These are phyloP conservation scores for Saccharomyces hybrid DNA, from an alignment of 1,139 yeast genomes.

Conservation along the genomic window DNA sequence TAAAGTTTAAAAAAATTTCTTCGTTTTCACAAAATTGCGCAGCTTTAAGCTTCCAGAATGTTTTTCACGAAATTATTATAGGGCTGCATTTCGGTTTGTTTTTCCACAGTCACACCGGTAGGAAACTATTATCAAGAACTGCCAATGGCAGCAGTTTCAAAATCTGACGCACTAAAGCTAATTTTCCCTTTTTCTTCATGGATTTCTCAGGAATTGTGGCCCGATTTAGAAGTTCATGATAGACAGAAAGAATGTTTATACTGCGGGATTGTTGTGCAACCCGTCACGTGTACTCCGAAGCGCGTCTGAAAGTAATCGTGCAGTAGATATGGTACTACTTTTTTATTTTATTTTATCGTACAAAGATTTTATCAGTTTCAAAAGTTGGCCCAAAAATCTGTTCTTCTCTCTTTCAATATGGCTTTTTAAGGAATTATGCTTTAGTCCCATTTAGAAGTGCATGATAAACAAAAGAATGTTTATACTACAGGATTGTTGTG, in stretches of 20 bases:
- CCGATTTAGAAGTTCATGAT: no score
- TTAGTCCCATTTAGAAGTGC: neutral
- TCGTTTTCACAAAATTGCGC: neutral
- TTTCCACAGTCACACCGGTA: neutral
- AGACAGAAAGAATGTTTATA: neutral
- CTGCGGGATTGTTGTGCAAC: neutral
- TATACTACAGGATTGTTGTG: neutral
- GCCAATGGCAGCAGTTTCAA: neutral
- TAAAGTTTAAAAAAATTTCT: neutral
- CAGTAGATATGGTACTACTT: neutral
- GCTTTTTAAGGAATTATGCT: neutral
- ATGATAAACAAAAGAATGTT: no score
- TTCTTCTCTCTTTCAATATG: neutral
- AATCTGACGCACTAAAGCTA: neutral
- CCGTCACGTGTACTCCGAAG: neutral
- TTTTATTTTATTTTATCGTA: neutral
- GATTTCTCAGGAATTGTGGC: neutral
- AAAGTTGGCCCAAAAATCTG: neutral
- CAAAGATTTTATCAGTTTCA: neutral
- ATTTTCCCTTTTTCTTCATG: neutral
- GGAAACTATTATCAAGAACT: neutral
- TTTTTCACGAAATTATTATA: neutral
- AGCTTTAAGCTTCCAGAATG: neutral
- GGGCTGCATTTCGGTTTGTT: neutral
- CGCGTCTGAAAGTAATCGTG: neutral